These are phyloP conservation scores for Mallotus nudiflorus DNA, from an alignment of 345 rosid genomes.

Conservation along the genomic window DNA sequence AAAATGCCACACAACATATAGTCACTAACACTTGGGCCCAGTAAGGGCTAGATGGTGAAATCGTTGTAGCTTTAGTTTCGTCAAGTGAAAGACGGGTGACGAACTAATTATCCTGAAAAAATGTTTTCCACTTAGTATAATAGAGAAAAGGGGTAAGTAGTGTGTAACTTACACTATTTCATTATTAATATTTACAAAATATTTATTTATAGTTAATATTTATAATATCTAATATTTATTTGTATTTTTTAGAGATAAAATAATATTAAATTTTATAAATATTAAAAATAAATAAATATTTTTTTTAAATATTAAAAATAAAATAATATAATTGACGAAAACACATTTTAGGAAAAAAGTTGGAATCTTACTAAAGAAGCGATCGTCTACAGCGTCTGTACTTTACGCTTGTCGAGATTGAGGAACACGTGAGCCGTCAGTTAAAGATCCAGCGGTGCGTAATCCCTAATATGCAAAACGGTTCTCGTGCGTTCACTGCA, in stretches of 20 bases:
- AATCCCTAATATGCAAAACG: not conserved
- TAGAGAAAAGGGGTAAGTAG: too few relatives aligned
- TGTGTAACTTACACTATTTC: too few relatives aligned
- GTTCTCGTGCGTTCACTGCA: not conserved
- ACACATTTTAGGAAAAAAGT: too few relatives aligned
- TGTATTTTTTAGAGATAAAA: too few relatives aligned
- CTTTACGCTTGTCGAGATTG: slow-evolving; percentile 1
- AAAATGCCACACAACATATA: not conserved
- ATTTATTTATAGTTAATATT: too few relatives aligned
- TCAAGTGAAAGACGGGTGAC: not conserved
- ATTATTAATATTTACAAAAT: too few relatives aligned
- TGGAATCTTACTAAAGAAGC: slow-evolving; percentile 1
- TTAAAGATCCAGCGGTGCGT: not conserved
- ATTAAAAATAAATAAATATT: too few relatives aligned
- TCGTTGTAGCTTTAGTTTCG: not conserved
- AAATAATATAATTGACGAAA: too few relatives aligned
- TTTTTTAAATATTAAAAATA: too few relatives aligned
- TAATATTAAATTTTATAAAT: too few relatives aligned
- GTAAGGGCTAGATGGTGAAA: not conserved
- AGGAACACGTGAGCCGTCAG: not conserved
- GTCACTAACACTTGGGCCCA: too few relatives aligned
- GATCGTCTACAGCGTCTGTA: not conserved
- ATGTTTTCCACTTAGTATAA: not conserved
- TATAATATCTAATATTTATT: too few relatives aligned
- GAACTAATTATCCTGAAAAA: not conserved